Evolutionary conservation across 1,284 basidiomycete genomes (phyloP).

Genomic region (Singerocomus rubriflavus): DNA sequence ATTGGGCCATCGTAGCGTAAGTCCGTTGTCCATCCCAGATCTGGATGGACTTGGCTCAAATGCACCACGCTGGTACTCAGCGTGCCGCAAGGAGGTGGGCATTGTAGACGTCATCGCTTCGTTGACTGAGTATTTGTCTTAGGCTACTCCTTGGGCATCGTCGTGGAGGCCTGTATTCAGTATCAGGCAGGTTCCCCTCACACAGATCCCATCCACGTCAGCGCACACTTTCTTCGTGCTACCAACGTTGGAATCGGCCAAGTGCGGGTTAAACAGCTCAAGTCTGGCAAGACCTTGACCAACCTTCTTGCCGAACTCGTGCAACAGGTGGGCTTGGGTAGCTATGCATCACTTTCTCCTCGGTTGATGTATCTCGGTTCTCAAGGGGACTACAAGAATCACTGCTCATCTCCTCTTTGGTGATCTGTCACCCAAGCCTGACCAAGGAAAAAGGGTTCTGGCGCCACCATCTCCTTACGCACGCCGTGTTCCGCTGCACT

Average conservation of each 20-base stretch:
- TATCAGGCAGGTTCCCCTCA: constrained; percentile 47
- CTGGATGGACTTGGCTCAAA: neutral
- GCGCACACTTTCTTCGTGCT: constrained; percentile 53
- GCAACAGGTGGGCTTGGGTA: constrained; percentile 44
- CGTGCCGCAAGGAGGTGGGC: constrained; percentile 53
- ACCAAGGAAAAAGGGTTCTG: constrained; percentile 32
- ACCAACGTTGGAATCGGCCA: constrained; percentile 41
- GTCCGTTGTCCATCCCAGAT: constrained; percentile 14
- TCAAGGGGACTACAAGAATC: constrained; percentile 45
- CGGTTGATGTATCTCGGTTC: constrained; percentile 2
- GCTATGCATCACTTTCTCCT: neutral
- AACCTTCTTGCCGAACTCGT: constrained; percentile 54
- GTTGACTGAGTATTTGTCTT: neutral
- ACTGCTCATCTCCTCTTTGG: constrained; percentile 57
- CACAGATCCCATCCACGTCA: constrained; percentile 55
- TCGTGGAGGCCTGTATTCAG: constrained; percentile 51
- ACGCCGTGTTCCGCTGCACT: constrained; percentile 50
- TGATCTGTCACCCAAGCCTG: constrained; percentile 37
- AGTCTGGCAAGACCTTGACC: constrained; percentile 48
- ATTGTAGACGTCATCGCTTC: neutral
- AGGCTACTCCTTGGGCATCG: constrained; percentile 58
- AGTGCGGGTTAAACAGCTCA: constrained; percentile 45
- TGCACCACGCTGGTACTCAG: constrained; percentile 27
- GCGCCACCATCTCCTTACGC: constrained; percentile 52
- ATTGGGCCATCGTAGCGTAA: constrained; percentile 45